phyloP scores from a whole-genome alignment of 1,284 basidiomycete species.

The Ceraceosorus guamensis region DNA sequence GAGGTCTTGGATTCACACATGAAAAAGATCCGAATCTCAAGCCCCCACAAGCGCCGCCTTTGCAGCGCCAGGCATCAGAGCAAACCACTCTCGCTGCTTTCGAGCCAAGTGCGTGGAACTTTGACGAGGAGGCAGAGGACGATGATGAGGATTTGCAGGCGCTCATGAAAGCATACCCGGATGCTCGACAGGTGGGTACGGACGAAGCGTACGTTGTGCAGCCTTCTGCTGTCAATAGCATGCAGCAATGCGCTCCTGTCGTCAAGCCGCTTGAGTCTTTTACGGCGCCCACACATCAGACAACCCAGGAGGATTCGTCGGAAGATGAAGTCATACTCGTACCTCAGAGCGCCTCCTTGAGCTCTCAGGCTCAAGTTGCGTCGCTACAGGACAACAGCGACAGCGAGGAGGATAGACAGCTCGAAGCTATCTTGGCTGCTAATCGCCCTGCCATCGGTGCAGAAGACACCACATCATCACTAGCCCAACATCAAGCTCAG shows the following conservation, averaged over 20 bases:
- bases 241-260: background rate
- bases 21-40: background rate
- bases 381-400: background rate
- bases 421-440: slow-evolving; percentile 2
- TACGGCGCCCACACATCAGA: background rate
- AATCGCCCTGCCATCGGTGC: background rate
- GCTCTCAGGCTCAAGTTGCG: too few species aligned
- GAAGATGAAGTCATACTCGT: slow-evolving; percentile 20
- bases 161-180: slow-evolving; percentile 24
- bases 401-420: slow-evolving; percentile 8
- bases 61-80: background rate
- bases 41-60: slow-evolving; percentile 7
- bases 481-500: too few species aligned
- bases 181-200: slow-evolving; percentile 19
- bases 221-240: background rate
- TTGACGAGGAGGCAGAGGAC: background rate
- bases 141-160: slow-evolving; percentile 24
- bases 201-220: slow-evolving; percentile 10
- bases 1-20: slow-evolving; percentile 23
- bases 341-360: slow-evolving; percentile 1
- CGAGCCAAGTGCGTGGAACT: background rate
- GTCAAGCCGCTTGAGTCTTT: background rate
- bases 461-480: background rate
- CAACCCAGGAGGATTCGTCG: slow-evolving; percentile 1
- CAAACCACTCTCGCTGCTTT: background rate